Evolutionary conservation across 2,329 filamentous ascomycete genomes (phyloP).

Genomic region (Elsinoe fawcettii): DNA sequence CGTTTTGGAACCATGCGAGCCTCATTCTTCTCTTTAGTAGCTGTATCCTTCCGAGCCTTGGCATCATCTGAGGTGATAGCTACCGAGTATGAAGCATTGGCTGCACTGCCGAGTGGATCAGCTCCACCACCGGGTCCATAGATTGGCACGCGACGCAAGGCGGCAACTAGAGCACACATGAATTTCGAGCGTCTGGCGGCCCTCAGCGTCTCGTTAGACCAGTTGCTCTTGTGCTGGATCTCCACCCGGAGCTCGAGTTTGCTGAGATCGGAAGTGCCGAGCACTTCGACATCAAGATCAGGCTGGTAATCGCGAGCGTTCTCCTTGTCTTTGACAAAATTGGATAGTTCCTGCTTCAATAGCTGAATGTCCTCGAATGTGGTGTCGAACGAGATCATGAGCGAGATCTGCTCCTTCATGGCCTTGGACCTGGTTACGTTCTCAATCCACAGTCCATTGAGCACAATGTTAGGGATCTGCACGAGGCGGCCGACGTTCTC

Average conservation of each 20-base stretch:
- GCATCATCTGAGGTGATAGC: conserved; percentile 63
- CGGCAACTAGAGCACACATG: conserved; percentile 84
- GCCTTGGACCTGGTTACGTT: conserved; percentile 85
- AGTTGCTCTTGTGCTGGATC: conserved; percentile 72
- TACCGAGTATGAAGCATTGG: conserved; percentile 78
- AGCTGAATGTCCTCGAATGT: conserved; percentile 82
- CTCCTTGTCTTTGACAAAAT: conserved; percentile 73
- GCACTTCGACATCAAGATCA: conserved; percentile 70
- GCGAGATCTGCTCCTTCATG: conserved; percentile 76
- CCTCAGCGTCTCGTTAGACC: conserved; percentile 66
- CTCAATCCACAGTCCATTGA: conserved; percentile 92
- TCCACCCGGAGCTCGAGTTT: conserved; percentile 77
- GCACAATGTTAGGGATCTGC: conserved; percentile 80
- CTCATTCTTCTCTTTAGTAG: conserved; percentile 39
- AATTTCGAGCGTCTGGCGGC: conserved; percentile 84
- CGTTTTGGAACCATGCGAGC: conserved; percentile 55
- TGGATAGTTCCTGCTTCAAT: conserved; percentile 74
- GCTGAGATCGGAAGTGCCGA: conserved; percentile 74
- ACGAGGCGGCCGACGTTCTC: conserved; percentile 57
- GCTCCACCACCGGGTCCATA: conserved; percentile 67
- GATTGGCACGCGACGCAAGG: conserved; percentile 81
- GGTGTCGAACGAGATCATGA: conserved; percentile 80
- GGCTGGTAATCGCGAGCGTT: conserved; percentile 88
- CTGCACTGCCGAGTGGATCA: conserved; percentile 50
- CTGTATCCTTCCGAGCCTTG: conserved; percentile 49